A percentile compares a stretch with the other conserved stretches of the same genome.
Evolutionary conservation across 768 basidiomycete species (phyloP).

Genomic region (Auriscalpium microsporum): DNA sequence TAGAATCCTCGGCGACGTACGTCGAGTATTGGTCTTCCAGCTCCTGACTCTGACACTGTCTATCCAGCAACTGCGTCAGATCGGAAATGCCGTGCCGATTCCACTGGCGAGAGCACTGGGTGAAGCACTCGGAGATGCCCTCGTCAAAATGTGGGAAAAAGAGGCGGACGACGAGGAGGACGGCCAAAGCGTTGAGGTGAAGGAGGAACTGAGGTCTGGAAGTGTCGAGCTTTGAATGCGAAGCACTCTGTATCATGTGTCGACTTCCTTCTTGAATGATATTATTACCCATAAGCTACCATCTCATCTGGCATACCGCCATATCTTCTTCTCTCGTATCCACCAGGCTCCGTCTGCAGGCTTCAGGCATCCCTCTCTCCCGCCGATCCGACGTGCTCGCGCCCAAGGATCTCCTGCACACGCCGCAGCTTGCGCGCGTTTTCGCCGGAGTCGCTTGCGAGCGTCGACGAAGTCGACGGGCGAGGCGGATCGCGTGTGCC

Average conservation of each 20-base stretch:
- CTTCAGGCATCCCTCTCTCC: neutral
- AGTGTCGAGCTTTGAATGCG: neutral
- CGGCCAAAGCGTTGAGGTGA: neutral
- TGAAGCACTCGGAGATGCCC: constrained; percentile 33
- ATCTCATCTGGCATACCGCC: neutral
- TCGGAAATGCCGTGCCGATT: constrained; percentile 75
- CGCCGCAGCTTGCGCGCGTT: constrained; percentile 76
- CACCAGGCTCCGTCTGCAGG: neutral
- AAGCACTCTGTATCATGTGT: neutral
- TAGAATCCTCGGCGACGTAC: constrained; percentile 42
- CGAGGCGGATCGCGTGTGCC: constrained; percentile 58
- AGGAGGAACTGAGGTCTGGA: neutral
- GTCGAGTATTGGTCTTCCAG: constrained; percentile 16
- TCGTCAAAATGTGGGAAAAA: constrained; percentile 26
- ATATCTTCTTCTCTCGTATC: neutral
- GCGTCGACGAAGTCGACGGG: constrained; percentile 40
- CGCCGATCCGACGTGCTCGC: constrained; percentile 14
- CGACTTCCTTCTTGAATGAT: too few relatives aligned
- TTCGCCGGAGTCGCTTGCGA: constrained; percentile 48
- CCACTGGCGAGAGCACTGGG: constrained; percentile 61
- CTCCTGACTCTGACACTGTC: neutral
- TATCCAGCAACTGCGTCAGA: constrained; percentile 61
- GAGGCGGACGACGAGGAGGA: neutral
- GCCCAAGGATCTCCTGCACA: constrained; percentile 69
- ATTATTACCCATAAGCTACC: too few relatives aligned